Base-by-base conservation (phyloP, 2,329 filamentous ascomycete species). In the Aspergillus proliferans region DNA sequence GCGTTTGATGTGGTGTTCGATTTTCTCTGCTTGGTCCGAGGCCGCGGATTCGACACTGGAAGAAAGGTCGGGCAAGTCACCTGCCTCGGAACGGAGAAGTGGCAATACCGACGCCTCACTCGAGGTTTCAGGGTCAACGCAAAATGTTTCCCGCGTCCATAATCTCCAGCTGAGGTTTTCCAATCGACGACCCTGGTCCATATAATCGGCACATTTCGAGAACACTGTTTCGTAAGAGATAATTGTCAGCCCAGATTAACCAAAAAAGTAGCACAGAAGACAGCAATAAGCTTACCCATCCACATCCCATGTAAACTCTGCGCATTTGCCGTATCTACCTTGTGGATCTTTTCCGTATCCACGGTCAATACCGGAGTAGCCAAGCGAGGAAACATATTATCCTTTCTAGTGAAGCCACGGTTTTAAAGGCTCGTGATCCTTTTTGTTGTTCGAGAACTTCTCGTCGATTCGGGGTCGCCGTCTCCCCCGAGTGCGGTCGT, bases 251-350 rank as follows among this genome's bases (percentile, higher is more conserved):
- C 49, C 18, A 40, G 4, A 40, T 10, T 12, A 50, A 15, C 41
- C 43, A 15, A 45, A 15, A 41, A 39, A 40, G 43, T 19, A 45
- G n/a, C 9, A 44, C 26, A 51, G 46, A 36, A 22, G 22, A 7
- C 24, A 4, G 22, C 41, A 38, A 22, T 14, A 19, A 39, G 79
- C 87, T 81, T 74, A 95, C 90, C 88, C 69, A 89, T 92, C 90
- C 91, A 95, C 82, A 97, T 94, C 76, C 88, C 91, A 74, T 93
- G 94, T 46, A 97, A 82, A 66, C 91, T 94, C 73, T 95, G 88
- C 24, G 88, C 85, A 69, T 95, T 95, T 58, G 86, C 81, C 1
- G 92, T 95, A 73, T 97, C 91, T 64, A 97, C 89, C 69, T 94
- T 89, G 77, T 93, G 88, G 69, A 98, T 91, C 60, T 92, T 86